Conservation (phyloP, 768 basidiomycete species). For the Imleria badia region DNA sequence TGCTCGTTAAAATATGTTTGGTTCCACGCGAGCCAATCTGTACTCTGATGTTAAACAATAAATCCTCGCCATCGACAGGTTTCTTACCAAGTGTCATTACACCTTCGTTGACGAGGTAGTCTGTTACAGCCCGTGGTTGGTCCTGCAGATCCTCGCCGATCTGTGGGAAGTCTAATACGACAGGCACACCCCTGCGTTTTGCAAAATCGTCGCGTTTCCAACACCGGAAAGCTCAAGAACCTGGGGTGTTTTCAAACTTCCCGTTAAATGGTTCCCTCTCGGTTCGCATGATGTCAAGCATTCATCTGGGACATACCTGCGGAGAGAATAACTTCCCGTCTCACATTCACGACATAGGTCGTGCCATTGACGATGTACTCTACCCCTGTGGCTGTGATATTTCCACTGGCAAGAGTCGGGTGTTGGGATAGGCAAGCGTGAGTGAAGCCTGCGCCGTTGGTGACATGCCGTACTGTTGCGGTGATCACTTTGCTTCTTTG, state of each 20-base stretch:
- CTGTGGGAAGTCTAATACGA: neutral
- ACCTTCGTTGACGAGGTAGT: neutral
- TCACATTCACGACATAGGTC: neutral
- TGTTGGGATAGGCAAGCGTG: no score
- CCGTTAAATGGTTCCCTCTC: neutral
- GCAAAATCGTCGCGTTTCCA: neutral
- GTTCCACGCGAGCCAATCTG: neutral
- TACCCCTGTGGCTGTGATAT: neutral
- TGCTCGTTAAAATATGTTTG: no score
- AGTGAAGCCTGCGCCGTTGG: no score
- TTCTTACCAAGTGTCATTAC: neutral
- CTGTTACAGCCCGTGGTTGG: neutral
- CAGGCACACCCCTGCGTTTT: neutral
- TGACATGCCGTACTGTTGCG: no score
- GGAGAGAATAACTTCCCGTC: neutral
- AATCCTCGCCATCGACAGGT: neutral
- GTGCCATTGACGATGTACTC: neutral
- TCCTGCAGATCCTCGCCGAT: slow-evolving; percentile 4
- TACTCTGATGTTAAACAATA: neutral
- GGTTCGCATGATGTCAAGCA: neutral
- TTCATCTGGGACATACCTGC: neutral
- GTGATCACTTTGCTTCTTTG: no score
- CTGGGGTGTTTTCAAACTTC: neutral
- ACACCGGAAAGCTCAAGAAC: neutral
- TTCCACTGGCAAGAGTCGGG: neutral